A percentile compares a stretch with the other conserved stretches of the same genome.
Evolutionary conservation across 2,329 filamentous ascomycete species (phyloP).

Genomic region (Periconia macrospinosa): DNA sequence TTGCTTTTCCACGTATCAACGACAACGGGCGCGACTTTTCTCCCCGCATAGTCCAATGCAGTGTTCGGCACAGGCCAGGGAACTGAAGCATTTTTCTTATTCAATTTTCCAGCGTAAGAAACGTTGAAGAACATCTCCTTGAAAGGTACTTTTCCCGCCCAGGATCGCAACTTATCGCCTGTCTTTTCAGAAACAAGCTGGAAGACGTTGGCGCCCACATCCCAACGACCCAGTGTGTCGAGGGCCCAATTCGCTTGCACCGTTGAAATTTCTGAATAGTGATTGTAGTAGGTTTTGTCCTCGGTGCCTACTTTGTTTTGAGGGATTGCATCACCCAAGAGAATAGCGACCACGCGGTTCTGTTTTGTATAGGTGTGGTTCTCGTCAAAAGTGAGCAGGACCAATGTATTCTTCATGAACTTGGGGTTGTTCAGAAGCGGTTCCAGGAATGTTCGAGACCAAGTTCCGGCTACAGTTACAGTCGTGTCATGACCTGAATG

Average conservation of each 20-base stretch:
- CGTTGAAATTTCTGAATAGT: conserved; percentile 50
- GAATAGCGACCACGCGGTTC: conserved; percentile 71
- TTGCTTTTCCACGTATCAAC: conserved; percentile 26
- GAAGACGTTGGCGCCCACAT: conserved; percentile 52
- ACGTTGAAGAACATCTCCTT: conserved; percentile 36
- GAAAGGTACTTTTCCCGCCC: conserved; percentile 29
- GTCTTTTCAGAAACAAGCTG: conserved; percentile 32
- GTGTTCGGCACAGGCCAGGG: conserved; percentile 35
- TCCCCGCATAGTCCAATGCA: conserved; percentile 25
- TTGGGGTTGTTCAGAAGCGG: conserved; percentile 69
- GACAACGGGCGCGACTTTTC: conserved; percentile 28
- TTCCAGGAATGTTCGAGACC: conserved; percentile 68
- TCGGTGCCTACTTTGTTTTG: conserved; percentile 65
- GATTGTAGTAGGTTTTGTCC: conserved; percentile 62
- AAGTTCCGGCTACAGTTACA: conserved; percentile 68
- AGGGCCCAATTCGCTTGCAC: conserved; percentile 52
- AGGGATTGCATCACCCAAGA: conserved; percentile 76
- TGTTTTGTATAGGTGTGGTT: conserved; percentile 67
- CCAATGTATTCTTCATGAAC: conserved; percentile 75
- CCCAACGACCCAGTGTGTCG: conserved; percentile 50
- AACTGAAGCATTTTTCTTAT: conserved; percentile 27
- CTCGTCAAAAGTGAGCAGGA: conserved; percentile 80
- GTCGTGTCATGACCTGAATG: conserved; percentile 64
- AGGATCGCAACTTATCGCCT: conserved; percentile 25
- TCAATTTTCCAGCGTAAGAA: conserved; percentile 36